phyloP scores from a whole-genome alignment of 78 protist genomes.

The Dictyostelium firmibasis region DNA sequence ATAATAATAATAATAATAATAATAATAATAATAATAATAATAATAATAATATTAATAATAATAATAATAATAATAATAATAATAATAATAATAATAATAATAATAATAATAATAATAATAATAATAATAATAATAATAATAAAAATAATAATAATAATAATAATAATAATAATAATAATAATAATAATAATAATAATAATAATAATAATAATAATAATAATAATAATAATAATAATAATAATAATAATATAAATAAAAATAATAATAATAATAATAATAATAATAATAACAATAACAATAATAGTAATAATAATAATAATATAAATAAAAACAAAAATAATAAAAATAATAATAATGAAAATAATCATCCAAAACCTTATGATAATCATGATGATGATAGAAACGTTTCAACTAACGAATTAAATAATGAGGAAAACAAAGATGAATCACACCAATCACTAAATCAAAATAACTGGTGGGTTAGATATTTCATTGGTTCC shows the following conservation, averaged over 20 bases:
- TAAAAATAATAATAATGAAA: too few species aligned
- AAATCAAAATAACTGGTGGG: conserved; percentile 39
- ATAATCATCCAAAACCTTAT: neutral
- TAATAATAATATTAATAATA: neutral
- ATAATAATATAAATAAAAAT: neutral
- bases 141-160: too few species aligned
- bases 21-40: neutral
- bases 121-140: too few species aligned
- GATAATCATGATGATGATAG: neutral
- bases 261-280: too few species aligned
- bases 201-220: neutral
- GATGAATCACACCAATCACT: neutral
- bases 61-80: neutral
- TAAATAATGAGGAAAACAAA: neutral
- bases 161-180: neutral
- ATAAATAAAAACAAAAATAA: too few species aligned
- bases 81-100: neutral
- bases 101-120: neutral
- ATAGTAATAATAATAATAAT: too few species aligned
- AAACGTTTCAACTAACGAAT: neutral
- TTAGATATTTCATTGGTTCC: neutral
- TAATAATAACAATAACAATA: too few species aligned
- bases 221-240: neutral
- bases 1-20: neutral
- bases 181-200: neutral